phyloP scores from a whole-genome alignment of 2,329 filamentous ascomycete species.

The Paecilomyces dactylethromorphus region DNA sequence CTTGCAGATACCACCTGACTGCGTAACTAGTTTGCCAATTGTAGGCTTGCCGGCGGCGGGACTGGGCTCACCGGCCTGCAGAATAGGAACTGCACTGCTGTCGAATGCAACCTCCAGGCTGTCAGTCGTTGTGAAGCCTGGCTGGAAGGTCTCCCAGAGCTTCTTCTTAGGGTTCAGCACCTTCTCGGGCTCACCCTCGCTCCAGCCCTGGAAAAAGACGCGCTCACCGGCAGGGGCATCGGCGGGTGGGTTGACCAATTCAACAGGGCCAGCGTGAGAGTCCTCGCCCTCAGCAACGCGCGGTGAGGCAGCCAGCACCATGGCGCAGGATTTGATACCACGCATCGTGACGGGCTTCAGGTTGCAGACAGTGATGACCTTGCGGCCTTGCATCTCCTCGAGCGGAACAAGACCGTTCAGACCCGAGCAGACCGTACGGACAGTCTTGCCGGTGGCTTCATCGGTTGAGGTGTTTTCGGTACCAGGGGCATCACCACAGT shows the following conservation, averaged over 20 bases:
- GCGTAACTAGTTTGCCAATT: slow-evolving; percentile 63
- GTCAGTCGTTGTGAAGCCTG: slow-evolving; percentile 87
- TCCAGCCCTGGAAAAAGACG: slow-evolving; percentile 89
- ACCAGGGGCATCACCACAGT: slow-evolving; percentile 80
- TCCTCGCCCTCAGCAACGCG: slow-evolving; percentile 71
- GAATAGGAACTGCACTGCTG: slow-evolving; percentile 65
- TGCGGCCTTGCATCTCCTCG: slow-evolving; percentile 93
- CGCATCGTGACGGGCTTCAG: slow-evolving; percentile 99
- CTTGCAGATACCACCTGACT: slow-evolving; percentile 71
- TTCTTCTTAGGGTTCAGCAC: slow-evolving; percentile 99
- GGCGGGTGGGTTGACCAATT: slow-evolving; percentile 78
- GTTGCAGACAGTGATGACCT: slow-evolving; percentile 93
- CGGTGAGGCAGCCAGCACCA: slow-evolving; percentile 96
- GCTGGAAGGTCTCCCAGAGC: slow-evolving; percentile 95
- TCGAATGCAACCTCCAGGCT: slow-evolving; percentile 80
- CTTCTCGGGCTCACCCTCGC: slow-evolving; percentile 79
- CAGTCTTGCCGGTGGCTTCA: slow-evolving; percentile 84
- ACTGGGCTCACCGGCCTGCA: slow-evolving; percentile 57
- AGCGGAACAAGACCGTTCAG: slow-evolving; percentile 88
- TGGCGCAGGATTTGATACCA: slow-evolving; percentile 71
- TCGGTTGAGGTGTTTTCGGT: slow-evolving; percentile 71
- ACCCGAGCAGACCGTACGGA: slow-evolving; percentile 93
- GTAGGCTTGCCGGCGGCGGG: slow-evolving; percentile 48
- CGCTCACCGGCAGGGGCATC: slow-evolving; percentile 76
- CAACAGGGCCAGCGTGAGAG: slow-evolving; percentile 82